Percentiles rank a stretch among this genome's conserved stretches.
Conservation (phyloP, 169 alveolate genomes). For the Cryptosporidium baileyi region DNA sequence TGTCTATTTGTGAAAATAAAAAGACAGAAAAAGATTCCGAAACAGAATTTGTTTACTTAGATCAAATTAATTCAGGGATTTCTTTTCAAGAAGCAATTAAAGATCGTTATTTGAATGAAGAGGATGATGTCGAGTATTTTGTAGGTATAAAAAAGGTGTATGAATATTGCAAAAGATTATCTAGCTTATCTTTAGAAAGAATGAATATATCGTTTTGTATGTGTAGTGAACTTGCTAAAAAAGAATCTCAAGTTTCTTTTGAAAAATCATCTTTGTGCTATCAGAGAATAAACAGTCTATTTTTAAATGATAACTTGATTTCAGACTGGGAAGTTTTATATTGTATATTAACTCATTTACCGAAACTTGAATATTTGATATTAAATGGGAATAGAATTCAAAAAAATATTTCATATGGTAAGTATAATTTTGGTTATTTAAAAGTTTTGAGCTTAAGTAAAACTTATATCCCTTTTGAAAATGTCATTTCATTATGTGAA, state of each 20-base stretch:
- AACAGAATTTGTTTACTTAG: not conserved
- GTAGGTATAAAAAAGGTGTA: constrained; percentile 8
- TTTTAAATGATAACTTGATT: constrained; percentile 9
- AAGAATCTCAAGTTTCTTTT: not conserved
- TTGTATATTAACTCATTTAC: constrained; percentile 54
- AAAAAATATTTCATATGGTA: not conserved
- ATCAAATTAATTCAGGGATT: constrained; percentile 15
- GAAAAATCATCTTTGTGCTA: not conserved
- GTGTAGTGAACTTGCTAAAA: not conserved
- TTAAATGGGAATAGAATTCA: constrained; percentile 18
- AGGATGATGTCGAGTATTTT: constrained; percentile 1
- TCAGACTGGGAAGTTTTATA: constrained; percentile 15
- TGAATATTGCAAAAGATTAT: constrained; percentile 38
- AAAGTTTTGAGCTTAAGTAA: constrained; percentile 34
- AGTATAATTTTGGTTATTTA: not conserved
- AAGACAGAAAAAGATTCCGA: not conserved
- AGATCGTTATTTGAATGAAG: constrained; percentile 12
- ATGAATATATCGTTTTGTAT: constrained; percentile 18
- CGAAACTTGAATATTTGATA: constrained; percentile 4
- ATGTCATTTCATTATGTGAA: not conserved
- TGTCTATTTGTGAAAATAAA: too few species aligned
- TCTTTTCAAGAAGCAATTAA: constrained; percentile 51
- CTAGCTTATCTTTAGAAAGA: constrained; percentile 19
- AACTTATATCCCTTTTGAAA: constrained; percentile 7
- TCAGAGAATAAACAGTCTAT: not conserved